Percentiles rank a stretch among this genome's conserved stretches.
These are phyloP conservation scores for Astathelohania contejeani DNA, from an alignment of 371 early-diverging fungal species.

Conservation along the genomic window DNA sequence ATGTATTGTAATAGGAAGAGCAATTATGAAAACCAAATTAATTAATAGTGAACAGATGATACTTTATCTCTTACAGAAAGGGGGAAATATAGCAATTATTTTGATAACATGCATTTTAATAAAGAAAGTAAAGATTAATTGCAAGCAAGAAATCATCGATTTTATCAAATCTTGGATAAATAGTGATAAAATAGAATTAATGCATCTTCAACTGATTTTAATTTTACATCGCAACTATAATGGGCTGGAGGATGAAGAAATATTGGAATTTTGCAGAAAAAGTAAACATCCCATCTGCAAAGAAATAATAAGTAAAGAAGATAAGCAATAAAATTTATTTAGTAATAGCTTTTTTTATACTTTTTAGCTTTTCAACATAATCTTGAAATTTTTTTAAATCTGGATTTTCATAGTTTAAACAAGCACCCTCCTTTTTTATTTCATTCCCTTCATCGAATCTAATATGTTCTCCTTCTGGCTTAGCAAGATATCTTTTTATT, in stretches of 20 bases:
- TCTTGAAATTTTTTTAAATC: conserved; percentile 3
- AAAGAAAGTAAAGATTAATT: conserved; percentile 30
- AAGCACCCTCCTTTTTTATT: background rate
- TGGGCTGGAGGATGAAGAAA: conserved; percentile 5
- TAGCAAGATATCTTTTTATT: conserved; percentile 2
- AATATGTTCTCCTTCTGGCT: conserved; percentile 5
- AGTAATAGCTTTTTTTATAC: background rate
- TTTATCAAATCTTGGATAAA: conserved; percentile 21
- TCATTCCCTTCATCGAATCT: conserved; percentile 13
- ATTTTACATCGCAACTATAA: conserved; percentile 17
- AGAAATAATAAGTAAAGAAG: conserved; percentile 14
- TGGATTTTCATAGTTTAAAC: conserved; percentile 4
- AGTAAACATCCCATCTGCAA: conserved; percentile 33
- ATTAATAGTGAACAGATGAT: conserved; percentile 36
- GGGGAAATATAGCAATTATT: conserved; percentile 10
- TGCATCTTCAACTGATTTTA: conserved; percentile 16
- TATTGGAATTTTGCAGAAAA: conserved; percentile 30
- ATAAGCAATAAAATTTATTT: background rate
- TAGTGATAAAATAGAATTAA: conserved; percentile 4
- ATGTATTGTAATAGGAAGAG: conserved; percentile 31
- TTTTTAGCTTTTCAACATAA: background rate
- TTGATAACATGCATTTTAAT: conserved; percentile 29
- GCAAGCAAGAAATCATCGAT: background rate
- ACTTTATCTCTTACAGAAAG: conserved; percentile 3
- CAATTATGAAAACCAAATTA: conserved; percentile 22